Percentiles rank a stretch among this genome's conserved stretches.
phyloP scores from a whole-genome alignment of 2,329 filamentous ascomycete species.

The Clonostachys byssicola region DNA sequence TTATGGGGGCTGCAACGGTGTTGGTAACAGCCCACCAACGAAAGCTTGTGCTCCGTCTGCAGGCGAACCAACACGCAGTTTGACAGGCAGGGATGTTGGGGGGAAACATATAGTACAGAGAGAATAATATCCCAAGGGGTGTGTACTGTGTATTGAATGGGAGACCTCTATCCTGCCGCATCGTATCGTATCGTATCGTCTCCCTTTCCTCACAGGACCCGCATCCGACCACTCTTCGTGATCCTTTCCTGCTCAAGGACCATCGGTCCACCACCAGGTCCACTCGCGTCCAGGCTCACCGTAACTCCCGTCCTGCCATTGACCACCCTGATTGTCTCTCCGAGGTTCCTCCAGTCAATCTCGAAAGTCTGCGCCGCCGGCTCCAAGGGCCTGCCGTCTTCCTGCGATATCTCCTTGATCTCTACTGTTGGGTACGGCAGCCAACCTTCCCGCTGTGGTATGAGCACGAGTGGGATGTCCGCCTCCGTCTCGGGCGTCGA shows the following conservation, averaged over 20 bases:
- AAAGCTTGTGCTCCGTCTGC: too few relatives aligned
- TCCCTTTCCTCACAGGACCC: slow-evolving; percentile 22
- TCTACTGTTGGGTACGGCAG: slow-evolving; percentile 77
- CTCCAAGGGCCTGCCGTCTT: slow-evolving; percentile 13
- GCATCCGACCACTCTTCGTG: slow-evolving; percentile 20
- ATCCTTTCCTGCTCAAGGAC: slow-evolving; percentile 56
- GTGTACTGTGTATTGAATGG: too few relatives aligned
- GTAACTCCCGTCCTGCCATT: slow-evolving; percentile 69
- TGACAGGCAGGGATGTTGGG: too few relatives aligned
- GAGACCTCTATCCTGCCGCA: background rate
- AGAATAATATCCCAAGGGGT: too few relatives aligned
- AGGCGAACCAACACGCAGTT: too few relatives aligned
- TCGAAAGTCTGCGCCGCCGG: slow-evolving; percentile 51
- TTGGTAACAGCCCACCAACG: too few relatives aligned
- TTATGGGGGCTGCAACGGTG: too few relatives aligned
- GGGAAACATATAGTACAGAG: too few relatives aligned
- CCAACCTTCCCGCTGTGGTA: slow-evolving; percentile 75
- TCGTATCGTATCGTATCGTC: background rate
- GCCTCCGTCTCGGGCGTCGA: slow-evolving; percentile 44
- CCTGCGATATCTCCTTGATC: slow-evolving; percentile 55
- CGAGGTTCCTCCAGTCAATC: slow-evolving; percentile 74
- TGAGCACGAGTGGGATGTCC: slow-evolving; percentile 66
- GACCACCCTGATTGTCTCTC: slow-evolving; percentile 72
- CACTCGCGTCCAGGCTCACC: slow-evolving; percentile 65
- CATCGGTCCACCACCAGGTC: slow-evolving; percentile 60